phyloP scores from a whole-genome alignment of 2,329 filamentous ascomycete species.

The Polytolypa hystricis region DNA sequence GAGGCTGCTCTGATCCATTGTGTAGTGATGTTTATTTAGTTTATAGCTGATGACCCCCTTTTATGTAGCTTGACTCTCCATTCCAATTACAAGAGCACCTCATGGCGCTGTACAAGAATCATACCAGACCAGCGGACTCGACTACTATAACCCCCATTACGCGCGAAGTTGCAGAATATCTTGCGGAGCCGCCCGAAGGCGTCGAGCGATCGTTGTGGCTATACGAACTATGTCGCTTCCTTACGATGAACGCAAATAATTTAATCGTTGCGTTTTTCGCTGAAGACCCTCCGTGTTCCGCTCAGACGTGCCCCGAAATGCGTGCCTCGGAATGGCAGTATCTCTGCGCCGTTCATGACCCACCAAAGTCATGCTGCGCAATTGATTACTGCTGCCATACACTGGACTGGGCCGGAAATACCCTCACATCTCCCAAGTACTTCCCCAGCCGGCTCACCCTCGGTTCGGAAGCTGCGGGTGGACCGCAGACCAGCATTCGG shows the following conservation, averaged over 20 bases:
- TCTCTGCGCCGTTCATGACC: conserved; percentile 91
- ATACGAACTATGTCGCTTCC: conserved; percentile 92
- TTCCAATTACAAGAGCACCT: conserved; percentile 97
- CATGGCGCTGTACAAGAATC: conserved; percentile 76
- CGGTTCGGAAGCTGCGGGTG: conserved; percentile 36
- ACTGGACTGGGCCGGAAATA: conserved; percentile 92
- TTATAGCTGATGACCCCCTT: too few species aligned
- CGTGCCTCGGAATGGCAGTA: conserved; percentile 98
- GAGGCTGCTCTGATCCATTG: conserved; percentile 24
- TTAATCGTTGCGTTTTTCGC: conserved; percentile 88
- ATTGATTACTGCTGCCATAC: conserved; percentile 99
- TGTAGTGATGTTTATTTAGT: too few species aligned
- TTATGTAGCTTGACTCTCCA: conserved; percentile 73
- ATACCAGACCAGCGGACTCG: conserved; percentile 52
- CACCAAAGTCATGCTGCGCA: conserved; percentile 91
- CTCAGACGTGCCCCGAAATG: conserved; percentile 91
- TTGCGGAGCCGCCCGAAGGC: conserved; percentile 68
- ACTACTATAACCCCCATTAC: conserved; percentile 60
- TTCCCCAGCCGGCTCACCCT: conserved; percentile 75
- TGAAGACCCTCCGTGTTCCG: conserved; percentile 79
- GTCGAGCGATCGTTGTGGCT: conserved; percentile 88
- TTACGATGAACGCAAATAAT: conserved; percentile 87
- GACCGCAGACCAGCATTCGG: conserved; percentile 34
- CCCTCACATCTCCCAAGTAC: conserved; percentile 86
- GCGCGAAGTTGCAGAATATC: conserved; percentile 59